These are phyloP conservation scores for Piromyces sp. DNA, from an alignment of 192 early-diverging fungal genomes.

Conservation along the genomic window DNA sequence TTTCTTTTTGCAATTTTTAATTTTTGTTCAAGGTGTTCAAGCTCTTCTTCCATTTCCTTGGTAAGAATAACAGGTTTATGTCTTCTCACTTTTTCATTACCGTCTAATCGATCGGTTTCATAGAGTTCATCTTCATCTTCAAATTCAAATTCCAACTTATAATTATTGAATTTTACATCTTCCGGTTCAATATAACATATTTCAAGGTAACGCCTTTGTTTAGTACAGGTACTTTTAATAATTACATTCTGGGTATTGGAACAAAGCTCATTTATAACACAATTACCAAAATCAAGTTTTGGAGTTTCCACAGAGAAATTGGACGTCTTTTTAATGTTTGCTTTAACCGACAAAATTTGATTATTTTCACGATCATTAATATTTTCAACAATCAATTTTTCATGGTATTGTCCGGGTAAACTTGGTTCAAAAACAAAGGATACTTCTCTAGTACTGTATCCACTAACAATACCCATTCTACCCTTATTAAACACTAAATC, in stretches of 20 bases:
- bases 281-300: slow-evolving; percentile 57
- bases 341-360: slow-evolving; percentile 70
- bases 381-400: slow-evolving; percentile 74
- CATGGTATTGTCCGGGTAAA: slow-evolving; percentile 69
- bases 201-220: slow-evolving; percentile 62
- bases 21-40: slow-evolving; percentile 92
- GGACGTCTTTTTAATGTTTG: slow-evolving; percentile 68
- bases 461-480: slow-evolving; percentile 71
- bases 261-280: slow-evolving; percentile 33
- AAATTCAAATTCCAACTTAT: slow-evolving; percentile 42
- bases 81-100: slow-evolving; percentile 9
- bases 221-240: slow-evolving; percentile 61
- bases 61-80: slow-evolving; percentile 15
- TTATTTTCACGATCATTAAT: slow-evolving; percentile 67
- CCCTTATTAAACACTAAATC: slow-evolving; percentile 67
- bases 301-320: slow-evolving; percentile 66
- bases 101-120: slow-evolving; percentile 4
- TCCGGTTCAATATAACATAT: slow-evolving; percentile 46
- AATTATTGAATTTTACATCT: slow-evolving; percentile 40
- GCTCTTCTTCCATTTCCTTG: slow-evolving; percentile 78
- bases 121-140: slow-evolving; percentile 17
- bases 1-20: slow-evolving; percentile 90
- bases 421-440: slow-evolving; percentile 86
- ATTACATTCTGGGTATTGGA: slow-evolving; percentile 38
- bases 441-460: slow-evolving; percentile 77